Percentiles rank a stretch among this genome's conserved stretches.
Evolutionary conservation across 257 asterid genomes (phyloP).

Genomic region (Capsicum rhomboideum): DNA sequence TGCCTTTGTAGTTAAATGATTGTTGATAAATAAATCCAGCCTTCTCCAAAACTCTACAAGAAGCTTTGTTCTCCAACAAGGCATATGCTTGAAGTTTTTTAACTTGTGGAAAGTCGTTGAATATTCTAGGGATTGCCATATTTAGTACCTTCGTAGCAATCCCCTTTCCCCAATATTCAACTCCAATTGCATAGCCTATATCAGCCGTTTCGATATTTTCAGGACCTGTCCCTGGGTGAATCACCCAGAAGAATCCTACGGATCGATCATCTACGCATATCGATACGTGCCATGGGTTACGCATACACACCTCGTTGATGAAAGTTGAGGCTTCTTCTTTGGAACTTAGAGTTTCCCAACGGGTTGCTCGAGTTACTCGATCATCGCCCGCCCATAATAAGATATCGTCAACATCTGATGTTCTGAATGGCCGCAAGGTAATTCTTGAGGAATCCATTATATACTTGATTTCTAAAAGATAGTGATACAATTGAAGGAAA

Average conservation of each 20-base stretch:
- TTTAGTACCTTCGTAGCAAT: slow-evolving; percentile 27
- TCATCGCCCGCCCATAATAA: background rate
- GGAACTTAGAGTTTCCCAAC: slow-evolving; percentile 29
- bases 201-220: slow-evolving; percentile 7
- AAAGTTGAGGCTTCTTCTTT: slow-evolving; percentile 29
- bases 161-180: slow-evolving; percentile 37
- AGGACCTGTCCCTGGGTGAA: background rate
- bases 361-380: slow-evolving; percentile 2
- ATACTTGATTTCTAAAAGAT: no score
- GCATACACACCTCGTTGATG: background rate
- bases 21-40: background rate
- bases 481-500: no score
- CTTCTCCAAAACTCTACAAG: slow-evolving; percentile 37
- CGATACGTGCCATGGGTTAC: slow-evolving; percentile 35
- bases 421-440: slow-evolving; percentile 28
- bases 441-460: background rate
- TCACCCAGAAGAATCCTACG: slow-evolving; percentile 19
- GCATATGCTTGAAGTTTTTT: slow-evolving; percentile 26
- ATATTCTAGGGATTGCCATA: slow-evolving; percentile 25
- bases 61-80: slow-evolving; percentile 24
- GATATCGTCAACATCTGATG: background rate
- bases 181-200: slow-evolving; percentile 28
- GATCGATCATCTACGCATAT: slow-evolving; percentile 35
- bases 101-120: slow-evolving; percentile 17
- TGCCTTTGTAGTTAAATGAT: no score